Base-by-base conservation (phyloP, 1,139 yeast species). In the Geotrichum macrosporum region DNA sequence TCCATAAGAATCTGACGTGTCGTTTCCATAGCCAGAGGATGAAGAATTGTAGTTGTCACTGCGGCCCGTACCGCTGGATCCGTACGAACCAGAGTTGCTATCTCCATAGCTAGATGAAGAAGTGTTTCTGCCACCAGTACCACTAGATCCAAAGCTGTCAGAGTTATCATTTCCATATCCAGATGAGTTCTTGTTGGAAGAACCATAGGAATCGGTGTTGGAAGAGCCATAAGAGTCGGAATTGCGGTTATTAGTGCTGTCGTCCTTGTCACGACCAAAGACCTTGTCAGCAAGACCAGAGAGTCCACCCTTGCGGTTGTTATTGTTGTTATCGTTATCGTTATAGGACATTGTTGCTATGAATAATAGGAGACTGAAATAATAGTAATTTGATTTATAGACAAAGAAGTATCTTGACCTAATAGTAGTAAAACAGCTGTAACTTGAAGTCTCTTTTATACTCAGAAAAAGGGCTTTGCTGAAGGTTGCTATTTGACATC, bases 81-180 rank as follows among this genome's bases (percentile, higher is more conserved):
- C 58, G 35, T 53, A 54, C 41, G 61, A 50, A 51, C 52, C 60
- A 30, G 53, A 53, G 47, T 46, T 54, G 48, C 32, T 33, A 19
- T 50, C 40, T 5, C 62, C 61, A 41, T 36, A 52, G 9, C 41
- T 35, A n/a, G 18, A n/a, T 13, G 27, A 24, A 33, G 29, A 41
- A 13, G 35, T 18, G 16, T 32, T 12, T 8, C 22, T 22, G 47
- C 52, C 50, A 20, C 26, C 20, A 20, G 35, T 26, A 3, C 38
- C 44, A 16, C 24, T 26, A 37, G 33, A 32, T 32, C 56, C 50
- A 19, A 64, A 56, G 26, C 65, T 65, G 48, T 60, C 62, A 33
- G 65, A 60, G 44, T 50, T 46, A 50, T 50, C 41, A 44, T 50
- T 47, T 43, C 46, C 51, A 33, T 50, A 48, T 36, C 53, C 55